A percentile compares a stretch with the other conserved stretches of the same genome.
phyloP scores from a whole-genome alignment of 2,329 filamentous ascomycete genomes.

The Xylaria sp. region DNA sequence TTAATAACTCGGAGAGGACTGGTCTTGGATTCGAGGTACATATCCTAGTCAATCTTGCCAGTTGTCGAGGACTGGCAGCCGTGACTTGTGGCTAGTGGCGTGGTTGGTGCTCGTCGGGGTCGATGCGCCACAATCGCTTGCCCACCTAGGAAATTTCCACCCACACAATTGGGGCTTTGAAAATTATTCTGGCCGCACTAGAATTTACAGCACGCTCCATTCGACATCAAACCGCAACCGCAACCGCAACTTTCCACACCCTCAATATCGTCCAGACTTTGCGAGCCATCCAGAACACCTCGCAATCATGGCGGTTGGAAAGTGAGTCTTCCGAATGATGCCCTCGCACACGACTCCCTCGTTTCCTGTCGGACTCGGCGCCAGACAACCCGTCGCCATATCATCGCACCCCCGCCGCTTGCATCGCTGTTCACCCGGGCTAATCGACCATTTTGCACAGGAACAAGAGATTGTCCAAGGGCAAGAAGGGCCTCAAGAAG shows the following conservation, averaged over 20 bases:
- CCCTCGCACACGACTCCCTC: conserved; percentile 33
- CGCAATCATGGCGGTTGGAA: conserved; percentile 85
- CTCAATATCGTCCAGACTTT: conserved; percentile 48
- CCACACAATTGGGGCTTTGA: conserved; percentile 45
- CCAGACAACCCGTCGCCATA: conserved; percentile 25
- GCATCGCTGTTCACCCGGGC: conserved; percentile 36
- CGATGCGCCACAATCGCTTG: conserved; percentile 39
- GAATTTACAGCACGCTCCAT: conserved; percentile 47
- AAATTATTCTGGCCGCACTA: conserved; percentile 47
- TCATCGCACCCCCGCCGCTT: conserved; percentile 39
- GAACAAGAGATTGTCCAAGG: conserved; percentile 99
- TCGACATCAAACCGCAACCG: conserved; percentile 45
- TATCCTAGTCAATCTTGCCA: neutral
- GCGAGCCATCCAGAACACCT: conserved; percentile 56
- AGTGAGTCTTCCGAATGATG: conserved; percentile 60
- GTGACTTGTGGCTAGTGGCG: conserved; percentile 26
- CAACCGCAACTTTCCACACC: conserved; percentile 42
- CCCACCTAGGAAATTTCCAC: conserved; percentile 42
- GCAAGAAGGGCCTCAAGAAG: conserved; percentile 99
- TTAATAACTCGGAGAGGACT: too few species aligned
- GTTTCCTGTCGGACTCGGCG: conserved; percentile 34
- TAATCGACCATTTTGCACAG: conserved; percentile 57
- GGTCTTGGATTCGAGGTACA: too few species aligned
- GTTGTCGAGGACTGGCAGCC: neutral
- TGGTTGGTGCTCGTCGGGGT: conserved; percentile 28